phyloP scores from a whole-genome alignment of 768 basidiomycete genomes.

The Mycena vitilis region DNA sequence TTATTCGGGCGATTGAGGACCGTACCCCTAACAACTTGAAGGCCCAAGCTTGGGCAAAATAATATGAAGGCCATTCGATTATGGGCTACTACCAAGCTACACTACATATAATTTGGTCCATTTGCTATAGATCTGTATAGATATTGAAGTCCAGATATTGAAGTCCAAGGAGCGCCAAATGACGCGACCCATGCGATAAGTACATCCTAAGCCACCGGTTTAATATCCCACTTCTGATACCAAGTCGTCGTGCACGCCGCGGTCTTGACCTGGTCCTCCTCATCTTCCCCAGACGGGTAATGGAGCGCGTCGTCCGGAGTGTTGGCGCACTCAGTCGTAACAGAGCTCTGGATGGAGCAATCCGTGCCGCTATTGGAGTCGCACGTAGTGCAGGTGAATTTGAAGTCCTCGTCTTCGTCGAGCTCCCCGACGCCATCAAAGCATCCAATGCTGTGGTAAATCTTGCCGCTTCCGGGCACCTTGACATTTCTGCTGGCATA shows the following conservation, averaged over 20 bases:
- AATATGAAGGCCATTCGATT: no score
- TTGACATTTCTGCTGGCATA: slow-evolving; percentile 7
- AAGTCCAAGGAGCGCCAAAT: background rate
- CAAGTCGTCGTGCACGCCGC: background rate
- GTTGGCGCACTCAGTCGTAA: slow-evolving; percentile 8
- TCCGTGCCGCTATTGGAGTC: background rate
- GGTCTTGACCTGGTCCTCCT: background rate
- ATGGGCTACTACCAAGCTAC: no score
- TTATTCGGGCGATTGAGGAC: no score
- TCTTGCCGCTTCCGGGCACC: slow-evolving; percentile 8
- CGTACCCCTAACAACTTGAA: no score
- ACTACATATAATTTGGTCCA: no score
- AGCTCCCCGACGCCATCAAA: background rate
- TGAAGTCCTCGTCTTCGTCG: background rate
- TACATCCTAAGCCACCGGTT: background rate
- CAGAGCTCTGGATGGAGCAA: slow-evolving; percentile 5
- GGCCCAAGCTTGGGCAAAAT: no score
- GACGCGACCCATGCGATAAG: background rate
- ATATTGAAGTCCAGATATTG: no score
- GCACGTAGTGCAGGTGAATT: background rate
- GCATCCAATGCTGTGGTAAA: slow-evolving; percentile 1
- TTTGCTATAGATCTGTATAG: no score
- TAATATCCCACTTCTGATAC: slow-evolving; percentile 8
- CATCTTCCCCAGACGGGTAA: slow-evolving; percentile 4
- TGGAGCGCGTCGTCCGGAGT: slow-evolving; percentile 2